These are phyloP conservation scores for Davidsoniella neocaledoniae DNA, from an alignment of 2,329 filamentous ascomycete species.

Conservation along the genomic window DNA sequence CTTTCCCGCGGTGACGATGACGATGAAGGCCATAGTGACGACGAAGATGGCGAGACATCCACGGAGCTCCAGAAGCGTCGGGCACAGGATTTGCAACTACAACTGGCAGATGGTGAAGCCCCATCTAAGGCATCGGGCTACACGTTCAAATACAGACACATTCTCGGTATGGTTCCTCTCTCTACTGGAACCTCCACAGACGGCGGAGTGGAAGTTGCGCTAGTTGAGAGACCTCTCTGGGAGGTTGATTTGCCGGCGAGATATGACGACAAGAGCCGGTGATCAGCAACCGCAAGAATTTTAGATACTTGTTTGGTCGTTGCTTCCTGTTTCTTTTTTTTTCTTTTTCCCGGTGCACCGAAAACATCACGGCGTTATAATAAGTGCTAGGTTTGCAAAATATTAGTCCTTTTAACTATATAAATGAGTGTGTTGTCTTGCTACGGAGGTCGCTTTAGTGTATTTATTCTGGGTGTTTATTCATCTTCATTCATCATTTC, in stretches of 20 bases:
- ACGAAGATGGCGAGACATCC: conserved; percentile 10
- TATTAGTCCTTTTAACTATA: no score
- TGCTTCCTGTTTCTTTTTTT: no score
- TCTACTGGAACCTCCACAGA: conserved; percentile 17
- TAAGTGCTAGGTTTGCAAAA: no score
- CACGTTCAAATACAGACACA: conserved; percentile 87
- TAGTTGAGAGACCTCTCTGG: conserved; percentile 76
- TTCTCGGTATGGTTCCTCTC: conserved; percentile 52
- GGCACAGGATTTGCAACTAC: conserved; percentile 9
- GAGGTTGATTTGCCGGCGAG: conserved; percentile 61
- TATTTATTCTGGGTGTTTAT: no score
- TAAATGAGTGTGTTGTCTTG: no score
- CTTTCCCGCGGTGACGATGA: conserved; percentile 16
- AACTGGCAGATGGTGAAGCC: conserved; percentile 18
- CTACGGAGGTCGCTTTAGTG: no score
- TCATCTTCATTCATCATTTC: no score
- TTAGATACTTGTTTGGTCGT: no score
- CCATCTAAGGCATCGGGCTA: conserved; percentile 43
- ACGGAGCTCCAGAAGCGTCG: conserved; percentile 6
- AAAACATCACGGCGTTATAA: no score
- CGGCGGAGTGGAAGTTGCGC: conserved; percentile 53
- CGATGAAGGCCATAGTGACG: conserved; percentile 24
- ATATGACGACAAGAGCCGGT: conserved; percentile 23
- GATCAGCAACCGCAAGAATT: no score
- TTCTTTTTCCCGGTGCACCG: no score